Conservation (phyloP, 2,329 filamentous ascomycete genomes). For the Cercospora sp. region DNA sequence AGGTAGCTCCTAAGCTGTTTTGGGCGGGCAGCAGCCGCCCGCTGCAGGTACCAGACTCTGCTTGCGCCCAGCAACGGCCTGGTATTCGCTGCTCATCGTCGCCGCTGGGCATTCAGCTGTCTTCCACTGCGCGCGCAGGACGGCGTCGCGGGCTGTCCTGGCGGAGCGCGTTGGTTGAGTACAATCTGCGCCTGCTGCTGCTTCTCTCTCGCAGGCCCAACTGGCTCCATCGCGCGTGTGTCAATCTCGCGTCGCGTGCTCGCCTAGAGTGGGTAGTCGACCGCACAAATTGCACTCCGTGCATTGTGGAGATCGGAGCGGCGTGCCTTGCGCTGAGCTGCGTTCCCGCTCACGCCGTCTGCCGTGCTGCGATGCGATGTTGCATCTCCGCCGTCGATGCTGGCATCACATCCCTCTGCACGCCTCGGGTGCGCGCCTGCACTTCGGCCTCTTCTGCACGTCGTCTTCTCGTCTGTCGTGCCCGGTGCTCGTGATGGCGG, state of each 20-base stretch:
- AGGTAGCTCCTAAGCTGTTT: slow-evolving; percentile 3
- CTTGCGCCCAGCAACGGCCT: slow-evolving; percentile 1
- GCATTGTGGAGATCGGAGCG: slow-evolving; percentile 7
- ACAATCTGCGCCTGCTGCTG: not conserved
- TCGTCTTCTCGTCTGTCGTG: not conserved
- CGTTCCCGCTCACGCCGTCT: not conserved
- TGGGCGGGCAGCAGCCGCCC: slow-evolving; percentile 7
- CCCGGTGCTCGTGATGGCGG: not conserved
- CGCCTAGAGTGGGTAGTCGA: slow-evolving; percentile 7
- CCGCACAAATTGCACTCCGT: not conserved
- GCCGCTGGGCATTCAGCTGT: not conserved
- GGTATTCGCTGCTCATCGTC: slow-evolving; percentile 13
- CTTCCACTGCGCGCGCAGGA: not conserved
- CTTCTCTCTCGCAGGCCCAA: not conserved
- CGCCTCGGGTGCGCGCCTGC: not conserved
- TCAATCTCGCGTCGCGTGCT: not conserved
- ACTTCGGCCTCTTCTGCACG: not conserved
- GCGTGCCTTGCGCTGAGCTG: not conserved
- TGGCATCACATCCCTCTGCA: not conserved
- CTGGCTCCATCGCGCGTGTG: not conserved
- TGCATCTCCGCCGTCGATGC: not conserved
- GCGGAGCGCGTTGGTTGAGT: not conserved
- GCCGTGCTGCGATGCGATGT: not conserved
- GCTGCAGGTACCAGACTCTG: slow-evolving; percentile 17
- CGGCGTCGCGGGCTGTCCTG: not conserved